Percentiles rank a stretch among this genome's conserved stretches.
phyloP scores from a whole-genome alignment of 345 rosid genomes.

The Aquilaria sinensis region DNA sequence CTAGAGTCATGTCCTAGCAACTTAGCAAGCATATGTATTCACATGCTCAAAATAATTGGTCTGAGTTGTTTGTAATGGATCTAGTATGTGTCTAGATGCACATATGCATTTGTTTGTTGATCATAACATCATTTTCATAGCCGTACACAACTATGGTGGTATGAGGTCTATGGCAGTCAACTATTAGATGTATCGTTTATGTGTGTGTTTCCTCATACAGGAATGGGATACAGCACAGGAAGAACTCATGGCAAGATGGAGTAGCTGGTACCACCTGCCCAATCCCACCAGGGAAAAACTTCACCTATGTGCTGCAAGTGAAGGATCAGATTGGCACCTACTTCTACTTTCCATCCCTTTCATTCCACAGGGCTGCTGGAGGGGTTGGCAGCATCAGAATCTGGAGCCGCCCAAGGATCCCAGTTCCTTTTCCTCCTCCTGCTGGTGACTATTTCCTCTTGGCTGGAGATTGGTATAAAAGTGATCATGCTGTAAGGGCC shows the following conservation, averaged over 20 bases:
- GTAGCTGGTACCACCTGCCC: conserved; percentile 89
- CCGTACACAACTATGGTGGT: too few relatives aligned
- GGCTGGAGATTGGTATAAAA: conserved; percentile 87
- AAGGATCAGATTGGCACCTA: conserved; percentile 94
- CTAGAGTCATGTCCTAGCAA: not conserved
- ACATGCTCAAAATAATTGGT: too few relatives aligned
- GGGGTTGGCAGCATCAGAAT: conserved; percentile 78
- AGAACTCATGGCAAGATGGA: conserved; percentile 88
- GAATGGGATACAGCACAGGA: conserved; percentile 89
- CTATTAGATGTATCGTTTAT: not conserved
- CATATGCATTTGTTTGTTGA: too few relatives aligned
- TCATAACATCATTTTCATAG: too few relatives aligned
- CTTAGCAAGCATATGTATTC: not conserved
- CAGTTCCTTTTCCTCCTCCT: conserved; percentile 78
- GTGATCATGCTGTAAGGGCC: conserved; percentile 58
- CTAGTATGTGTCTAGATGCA: too few relatives aligned
- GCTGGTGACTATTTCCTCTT: conserved; percentile 64
- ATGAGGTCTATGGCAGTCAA: too few relatives aligned
- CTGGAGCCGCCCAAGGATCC: conserved; percentile 81
- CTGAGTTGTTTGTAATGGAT: too few relatives aligned
- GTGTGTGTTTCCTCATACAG: conserved; percentile 21
- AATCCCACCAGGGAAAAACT: conserved; percentile 76
- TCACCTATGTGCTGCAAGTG: conserved; percentile 72
- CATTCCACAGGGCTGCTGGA: conserved; percentile 93
- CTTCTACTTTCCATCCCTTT: conserved; percentile 84